Evolutionary conservation across 306 rosid species (phyloP).

Genomic region (Myrica gale): DNA sequence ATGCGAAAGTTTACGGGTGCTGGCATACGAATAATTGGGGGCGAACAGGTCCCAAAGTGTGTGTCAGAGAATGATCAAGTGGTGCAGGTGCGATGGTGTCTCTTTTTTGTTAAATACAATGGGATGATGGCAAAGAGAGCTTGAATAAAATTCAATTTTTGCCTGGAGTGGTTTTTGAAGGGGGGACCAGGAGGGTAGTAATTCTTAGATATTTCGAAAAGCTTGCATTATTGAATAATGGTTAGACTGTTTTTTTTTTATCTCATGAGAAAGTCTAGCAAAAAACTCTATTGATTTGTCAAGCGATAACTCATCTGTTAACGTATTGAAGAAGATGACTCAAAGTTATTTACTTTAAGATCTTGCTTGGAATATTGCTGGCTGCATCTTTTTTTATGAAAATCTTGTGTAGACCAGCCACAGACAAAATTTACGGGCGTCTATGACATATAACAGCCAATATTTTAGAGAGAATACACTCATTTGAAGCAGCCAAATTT

Average conservation of each 20-base stretch:
- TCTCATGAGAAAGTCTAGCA: neutral
- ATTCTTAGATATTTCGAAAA: neutral
- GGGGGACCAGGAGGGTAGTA: neutral
- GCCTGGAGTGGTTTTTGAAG: neutral
- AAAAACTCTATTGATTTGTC: neutral
- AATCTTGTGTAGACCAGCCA: neutral
- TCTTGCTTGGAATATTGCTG: neutral
- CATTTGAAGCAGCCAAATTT: neutral
- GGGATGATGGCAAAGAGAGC: neutral
- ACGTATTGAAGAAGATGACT: neutral
- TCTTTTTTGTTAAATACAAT: constrained; percentile 9
- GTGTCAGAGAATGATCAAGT: constrained; percentile 66
- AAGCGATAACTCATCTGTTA: neutral
- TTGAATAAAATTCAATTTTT: neutral
- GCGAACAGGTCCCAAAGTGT: constrained; percentile 85
- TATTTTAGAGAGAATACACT: neutral
- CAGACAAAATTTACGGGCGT: neutral
- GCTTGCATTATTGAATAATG: neutral
- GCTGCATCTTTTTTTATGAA: neutral
- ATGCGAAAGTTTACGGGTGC: constrained; percentile 84
- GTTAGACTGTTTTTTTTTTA: neutral
- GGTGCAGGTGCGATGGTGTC: constrained; percentile 59
- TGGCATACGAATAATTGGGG: constrained; percentile 61
- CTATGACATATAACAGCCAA: neutral
- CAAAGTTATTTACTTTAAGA: neutral